Evolutionary conservation across 768 basidiomycete species (phyloP).

Genomic region (Boletus eberwhitei): DNA sequence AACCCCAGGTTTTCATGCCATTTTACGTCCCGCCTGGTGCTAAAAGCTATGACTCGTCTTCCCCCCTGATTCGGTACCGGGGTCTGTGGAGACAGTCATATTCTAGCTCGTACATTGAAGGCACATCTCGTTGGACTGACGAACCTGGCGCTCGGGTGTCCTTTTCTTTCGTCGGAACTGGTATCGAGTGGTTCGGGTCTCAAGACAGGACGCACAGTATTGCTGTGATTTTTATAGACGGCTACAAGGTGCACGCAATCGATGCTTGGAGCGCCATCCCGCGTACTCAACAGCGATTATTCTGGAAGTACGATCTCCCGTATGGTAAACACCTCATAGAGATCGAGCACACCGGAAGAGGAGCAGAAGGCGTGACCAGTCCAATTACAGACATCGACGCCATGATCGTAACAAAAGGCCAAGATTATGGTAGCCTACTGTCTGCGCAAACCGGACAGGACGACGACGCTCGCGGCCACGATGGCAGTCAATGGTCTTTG

Average conservation of each 20-base stretch:
- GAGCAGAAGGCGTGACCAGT: conserved; percentile 33
- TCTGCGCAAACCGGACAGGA: not conserved
- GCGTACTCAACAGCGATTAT: conserved; percentile 59
- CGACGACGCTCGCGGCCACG: not conserved
- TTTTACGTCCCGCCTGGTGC: conserved; percentile 75
- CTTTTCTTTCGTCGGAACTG: conserved; percentile 68
- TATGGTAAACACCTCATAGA: conserved; percentile 57
- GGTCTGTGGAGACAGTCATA: conserved; percentile 57
- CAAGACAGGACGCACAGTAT: conserved; percentile 52
- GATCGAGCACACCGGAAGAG: conserved; percentile 53
- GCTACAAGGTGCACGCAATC: conserved; percentile 41
- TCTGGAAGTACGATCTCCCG: conserved; percentile 53
- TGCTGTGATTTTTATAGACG: conserved; percentile 58
- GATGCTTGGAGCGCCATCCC: conserved; percentile 41
- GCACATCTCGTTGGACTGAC: conserved; percentile 50
- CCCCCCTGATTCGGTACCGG: conserved; percentile 60
- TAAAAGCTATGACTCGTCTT: conserved; percentile 66
- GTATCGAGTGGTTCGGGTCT: conserved; percentile 76
- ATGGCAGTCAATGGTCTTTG: conserved; percentile 48
- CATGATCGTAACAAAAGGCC: conserved; percentile 57
- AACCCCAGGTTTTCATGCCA: conserved; percentile 50
- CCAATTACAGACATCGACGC: conserved; percentile 58
- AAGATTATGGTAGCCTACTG: not conserved
- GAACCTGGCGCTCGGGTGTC: conserved; percentile 46
- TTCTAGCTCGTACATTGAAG: conserved; percentile 48